These are phyloP conservation scores for Cladosporium sp. DNA, from an alignment of 2,329 filamentous ascomycete genomes.

Conservation along the genomic window DNA sequence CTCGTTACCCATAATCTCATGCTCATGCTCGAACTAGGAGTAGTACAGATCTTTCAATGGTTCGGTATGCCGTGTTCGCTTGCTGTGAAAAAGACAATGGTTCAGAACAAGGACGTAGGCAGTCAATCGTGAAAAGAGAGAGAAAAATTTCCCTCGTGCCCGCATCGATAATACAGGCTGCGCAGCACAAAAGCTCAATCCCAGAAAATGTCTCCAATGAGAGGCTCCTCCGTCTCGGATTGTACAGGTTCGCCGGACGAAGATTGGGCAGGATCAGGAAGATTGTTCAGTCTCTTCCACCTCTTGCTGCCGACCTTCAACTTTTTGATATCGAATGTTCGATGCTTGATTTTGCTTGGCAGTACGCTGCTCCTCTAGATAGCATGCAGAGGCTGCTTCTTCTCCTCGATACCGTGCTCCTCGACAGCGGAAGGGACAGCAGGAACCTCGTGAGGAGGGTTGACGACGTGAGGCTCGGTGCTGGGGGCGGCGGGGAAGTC, in stretches of 20 bases:
- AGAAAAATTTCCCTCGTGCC: not conserved
- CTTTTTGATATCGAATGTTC: not conserved
- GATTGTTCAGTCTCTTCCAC: not conserved
- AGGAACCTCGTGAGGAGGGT: not conserved
- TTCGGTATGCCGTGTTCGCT: not conserved
- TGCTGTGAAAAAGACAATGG: not conserved
- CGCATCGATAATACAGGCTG: not conserved
- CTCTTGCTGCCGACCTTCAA: not conserved
- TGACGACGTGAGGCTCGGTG: conserved; percentile 1
- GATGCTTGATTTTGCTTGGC: not conserved
- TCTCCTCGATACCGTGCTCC: conserved; percentile 5
- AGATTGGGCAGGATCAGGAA: not conserved
- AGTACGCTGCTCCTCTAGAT: not conserved
- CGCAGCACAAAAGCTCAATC: not conserved
- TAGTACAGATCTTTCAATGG: not conserved
- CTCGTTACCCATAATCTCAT: not conserved
- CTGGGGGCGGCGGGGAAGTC: conserved; percentile 14
- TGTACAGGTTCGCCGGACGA: not conserved
- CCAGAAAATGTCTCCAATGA: not conserved
- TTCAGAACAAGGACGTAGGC: not conserved
- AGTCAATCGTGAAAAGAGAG: not conserved
- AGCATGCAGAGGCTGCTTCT: conserved; percentile 2
- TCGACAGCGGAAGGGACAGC: not conserved
- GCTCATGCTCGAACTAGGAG: conserved; percentile 1
- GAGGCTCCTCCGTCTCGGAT: not conserved